phyloP scores from a whole-genome alignment of 73 alveolate species.

The Blepharisma japonicum region DNA sequence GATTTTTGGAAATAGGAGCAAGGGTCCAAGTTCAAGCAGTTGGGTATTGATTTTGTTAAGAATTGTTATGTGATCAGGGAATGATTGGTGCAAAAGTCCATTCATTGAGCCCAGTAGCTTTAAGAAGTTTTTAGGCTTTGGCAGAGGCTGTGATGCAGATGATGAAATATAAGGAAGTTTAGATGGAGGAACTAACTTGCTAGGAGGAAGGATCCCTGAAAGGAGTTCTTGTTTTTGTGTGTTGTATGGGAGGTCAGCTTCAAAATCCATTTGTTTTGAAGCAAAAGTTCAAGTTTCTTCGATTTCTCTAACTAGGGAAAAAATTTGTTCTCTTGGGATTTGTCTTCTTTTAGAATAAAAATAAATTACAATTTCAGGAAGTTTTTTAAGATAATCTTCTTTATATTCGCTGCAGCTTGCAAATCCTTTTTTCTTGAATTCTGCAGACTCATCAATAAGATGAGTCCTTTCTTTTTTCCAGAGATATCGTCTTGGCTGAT shows the following conservation, averaged over 20 bases:
- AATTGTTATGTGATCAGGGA: conserved; percentile 33
- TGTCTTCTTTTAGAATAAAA: neutral
- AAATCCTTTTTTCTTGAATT: neutral
- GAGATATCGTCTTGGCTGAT: neutral
- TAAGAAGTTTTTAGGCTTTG: neutral
- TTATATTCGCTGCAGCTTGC: neutral
- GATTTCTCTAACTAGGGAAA: neutral
- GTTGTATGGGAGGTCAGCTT: neutral
- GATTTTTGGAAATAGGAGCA: conserved; percentile 35
- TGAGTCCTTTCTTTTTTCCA: neutral
- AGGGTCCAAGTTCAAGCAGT: conserved; percentile 31
- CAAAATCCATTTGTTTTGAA: neutral
- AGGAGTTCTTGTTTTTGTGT: neutral
- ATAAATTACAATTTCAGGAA: neutral
- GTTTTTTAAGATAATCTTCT: neutral
- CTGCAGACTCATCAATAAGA: neutral
- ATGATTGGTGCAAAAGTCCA: conserved; percentile 29
- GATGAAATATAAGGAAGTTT: neutral
- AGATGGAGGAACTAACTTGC: neutral
- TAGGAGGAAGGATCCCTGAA: neutral
- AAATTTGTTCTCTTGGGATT: neutral
- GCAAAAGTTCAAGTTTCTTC: neutral
- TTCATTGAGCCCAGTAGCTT: neutral
- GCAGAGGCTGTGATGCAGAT: neutral
- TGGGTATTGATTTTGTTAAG: conserved; percentile 38